Conservation (phyloP, 1,284 basidiomycete genomes). For the Leccinum pachyderme region DNA sequence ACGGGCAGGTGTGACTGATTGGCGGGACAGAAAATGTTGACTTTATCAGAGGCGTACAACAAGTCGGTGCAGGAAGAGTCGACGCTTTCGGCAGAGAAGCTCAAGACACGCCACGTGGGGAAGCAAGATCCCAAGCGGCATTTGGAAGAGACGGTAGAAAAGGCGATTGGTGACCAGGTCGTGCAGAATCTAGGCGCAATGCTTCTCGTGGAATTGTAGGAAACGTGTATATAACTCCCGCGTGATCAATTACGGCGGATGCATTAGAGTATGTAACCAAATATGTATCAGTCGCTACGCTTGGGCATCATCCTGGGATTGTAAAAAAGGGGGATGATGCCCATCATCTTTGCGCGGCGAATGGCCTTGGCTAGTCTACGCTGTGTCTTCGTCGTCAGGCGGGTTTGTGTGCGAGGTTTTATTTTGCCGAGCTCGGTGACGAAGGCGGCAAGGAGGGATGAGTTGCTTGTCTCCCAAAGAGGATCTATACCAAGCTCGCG, state of each 20-base stretch:
- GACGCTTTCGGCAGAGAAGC: conserved; percentile 83
- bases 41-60: conserved; percentile 88
- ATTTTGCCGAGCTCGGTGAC: conserved; percentile 88
- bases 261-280: neutral
- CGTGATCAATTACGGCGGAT: conserved; percentile 4
- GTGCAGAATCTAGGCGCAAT: conserved; percentile 92
- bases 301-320: conserved; percentile 33
- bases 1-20: conserved; percentile 8
- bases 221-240: neutral
- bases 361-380: conserved; percentile 85
- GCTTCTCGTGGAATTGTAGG: conserved; percentile 80
- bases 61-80: conserved; percentile 96
- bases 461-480: conserved; percentile 67
- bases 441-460: conserved; percentile 64
- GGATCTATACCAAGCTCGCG: conserved; percentile 68
- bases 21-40: conserved; percentile 77
- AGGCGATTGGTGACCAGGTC: conserved; percentile 94
- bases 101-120: conserved; percentile 95
- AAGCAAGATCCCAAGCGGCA: conserved; percentile 98
- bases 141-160: conserved; percentile 94
- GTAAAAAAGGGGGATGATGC: conserved; percentile 73
- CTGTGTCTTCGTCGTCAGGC: conserved; percentile 81
- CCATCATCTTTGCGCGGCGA: conserved; percentile 91
- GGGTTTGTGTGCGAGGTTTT: conserved; percentile 64
- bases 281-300: conserved; percentile 1